Evolutionary conservation across 2,329 filamentous ascomycete species (phyloP).

Genomic region (Gaeumannomyces tritici): DNA sequence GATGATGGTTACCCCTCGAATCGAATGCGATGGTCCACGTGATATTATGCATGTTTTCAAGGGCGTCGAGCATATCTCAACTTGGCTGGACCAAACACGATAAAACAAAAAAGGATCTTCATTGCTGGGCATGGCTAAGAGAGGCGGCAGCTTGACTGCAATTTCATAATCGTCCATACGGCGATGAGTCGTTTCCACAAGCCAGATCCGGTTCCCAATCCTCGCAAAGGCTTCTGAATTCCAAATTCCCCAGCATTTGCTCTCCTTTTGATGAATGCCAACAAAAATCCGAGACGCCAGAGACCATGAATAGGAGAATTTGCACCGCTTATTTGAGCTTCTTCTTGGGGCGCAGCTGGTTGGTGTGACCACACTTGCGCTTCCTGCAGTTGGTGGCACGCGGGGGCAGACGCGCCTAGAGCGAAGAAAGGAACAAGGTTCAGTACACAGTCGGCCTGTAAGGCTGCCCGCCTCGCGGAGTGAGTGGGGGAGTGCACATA

Average conservation of each 20-base stretch:
- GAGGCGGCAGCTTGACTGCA: neutral
- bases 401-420: conserved; percentile 73
- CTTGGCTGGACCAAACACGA: neutral
- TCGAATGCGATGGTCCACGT: too few species aligned
- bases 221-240: neutral
- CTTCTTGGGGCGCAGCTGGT: conserved; percentile 99
- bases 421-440: neutral
- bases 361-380: conserved; percentile 99
- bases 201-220: neutral
- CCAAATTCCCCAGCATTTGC: neutral
- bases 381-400: conserved; percentile 99
- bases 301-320: conserved; percentile 2
- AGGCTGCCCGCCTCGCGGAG: neutral
- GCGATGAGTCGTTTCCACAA: neutral
- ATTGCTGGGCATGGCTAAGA: neutral
- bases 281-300: conserved; percentile 5
- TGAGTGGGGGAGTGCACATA: conserved; percentile 39
- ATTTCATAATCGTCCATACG: neutral
- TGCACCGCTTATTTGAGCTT: conserved; percentile 51
- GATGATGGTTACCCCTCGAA: neutral
- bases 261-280: conserved; percentile 4
- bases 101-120: neutral
- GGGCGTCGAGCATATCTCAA: neutral
- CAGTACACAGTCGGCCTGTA: neutral
- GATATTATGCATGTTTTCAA: too few species aligned